A percentile compares a stretch with the other conserved stretches of the same genome.
phyloP scores from a whole-genome alignment of 1,284 basidiomycete species.

The Amylostereum chailletii region DNA sequence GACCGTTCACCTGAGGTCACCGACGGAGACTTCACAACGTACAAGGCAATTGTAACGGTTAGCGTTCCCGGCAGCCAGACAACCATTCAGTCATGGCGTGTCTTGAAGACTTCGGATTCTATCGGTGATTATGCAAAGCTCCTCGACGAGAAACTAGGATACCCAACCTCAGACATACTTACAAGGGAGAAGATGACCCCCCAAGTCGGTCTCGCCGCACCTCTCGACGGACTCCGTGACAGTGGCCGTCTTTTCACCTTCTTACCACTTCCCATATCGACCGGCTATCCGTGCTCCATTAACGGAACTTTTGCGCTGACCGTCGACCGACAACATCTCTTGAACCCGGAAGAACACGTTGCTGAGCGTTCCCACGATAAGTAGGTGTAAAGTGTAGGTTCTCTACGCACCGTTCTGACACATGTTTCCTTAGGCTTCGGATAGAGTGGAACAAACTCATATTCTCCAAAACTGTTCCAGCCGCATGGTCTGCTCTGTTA shows the following conservation, averaged over 20 bases:
- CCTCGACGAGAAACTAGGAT: slow-evolving; percentile 17
- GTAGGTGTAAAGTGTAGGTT: slow-evolving; percentile 22
- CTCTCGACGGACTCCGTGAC: slow-evolving; percentile 5
- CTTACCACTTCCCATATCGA: slow-evolving; percentile 36
- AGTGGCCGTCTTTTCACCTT: slow-evolving; percentile 38
- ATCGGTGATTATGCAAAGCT: slow-evolving; percentile 14
- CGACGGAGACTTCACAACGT: not conserved
- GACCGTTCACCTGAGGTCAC: slow-evolving; percentile 3
- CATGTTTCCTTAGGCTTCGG: not conserved
- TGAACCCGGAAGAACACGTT: slow-evolving; percentile 32
- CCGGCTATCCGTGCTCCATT: slow-evolving; percentile 35
- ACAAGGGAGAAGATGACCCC: slow-evolving; percentile 31
- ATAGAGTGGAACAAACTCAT: slow-evolving; percentile 10
- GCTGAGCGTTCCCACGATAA: slow-evolving; percentile 28
- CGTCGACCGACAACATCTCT: slow-evolving; percentile 33
- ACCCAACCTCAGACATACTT: slow-evolving; percentile 18
- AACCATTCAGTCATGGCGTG: slow-evolving; percentile 14
- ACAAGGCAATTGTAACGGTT: slow-evolving; percentile 2
- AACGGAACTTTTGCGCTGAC: slow-evolving; percentile 40
- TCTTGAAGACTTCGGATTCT: slow-evolving; percentile 20
- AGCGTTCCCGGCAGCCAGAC: not conserved
- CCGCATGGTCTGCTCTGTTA: slow-evolving; percentile 21
- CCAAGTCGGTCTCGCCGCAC: slow-evolving; percentile 28
- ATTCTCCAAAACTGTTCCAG: slow-evolving; percentile 28
- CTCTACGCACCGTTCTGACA: not conserved